phyloP scores from a whole-genome alignment of 805 yeast genomes.

The Lipomyces sp. region DNA sequence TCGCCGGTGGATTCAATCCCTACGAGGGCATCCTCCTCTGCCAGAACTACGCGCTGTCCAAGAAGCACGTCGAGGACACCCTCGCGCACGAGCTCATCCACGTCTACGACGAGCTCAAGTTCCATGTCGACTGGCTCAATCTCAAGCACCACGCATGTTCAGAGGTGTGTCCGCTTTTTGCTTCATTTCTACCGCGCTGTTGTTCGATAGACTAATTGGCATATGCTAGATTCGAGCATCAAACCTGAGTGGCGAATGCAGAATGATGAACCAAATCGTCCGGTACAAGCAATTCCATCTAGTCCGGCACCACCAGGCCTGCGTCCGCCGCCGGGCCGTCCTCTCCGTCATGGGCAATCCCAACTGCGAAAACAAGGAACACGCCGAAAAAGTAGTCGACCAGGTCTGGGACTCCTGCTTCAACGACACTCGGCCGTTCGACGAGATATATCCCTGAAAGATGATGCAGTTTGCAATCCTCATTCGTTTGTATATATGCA shows the following conservation, averaged over 20 bases:
- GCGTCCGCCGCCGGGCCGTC: conserved; percentile 85
- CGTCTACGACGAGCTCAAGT: conserved; percentile 85
- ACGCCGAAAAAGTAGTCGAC: conserved; percentile 75
- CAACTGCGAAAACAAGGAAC: conserved; percentile 62
- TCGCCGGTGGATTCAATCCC: conserved; percentile 93
- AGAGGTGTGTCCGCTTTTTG: conserved; percentile 42
- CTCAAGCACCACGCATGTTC: conserved; percentile 94
- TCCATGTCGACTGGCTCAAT: conserved; percentile 80
- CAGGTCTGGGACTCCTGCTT: conserved; percentile 92
- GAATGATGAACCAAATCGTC: conserved; percentile 78
- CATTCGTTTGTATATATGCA: no score
- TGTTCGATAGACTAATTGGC: background rate
- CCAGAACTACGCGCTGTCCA: conserved; percentile 70
- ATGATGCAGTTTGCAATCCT: no score
- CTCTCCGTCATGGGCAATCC: conserved; percentile 86
- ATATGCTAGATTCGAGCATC: conserved; percentile 67
- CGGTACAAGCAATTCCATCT: conserved; percentile 51
- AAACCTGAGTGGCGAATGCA: conserved; percentile 89
- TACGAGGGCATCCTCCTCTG: conserved; percentile 82
- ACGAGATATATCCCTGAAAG: conserved; percentile 65
- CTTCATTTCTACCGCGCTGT: background rate
- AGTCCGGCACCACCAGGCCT: conserved; percentile 81
- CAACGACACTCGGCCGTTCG: conserved; percentile 93
- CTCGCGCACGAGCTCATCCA: conserved; percentile 90
- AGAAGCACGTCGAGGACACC: conserved; percentile 85